Percentiles rank a stretch among this genome's conserved stretches.
phyloP scores from a whole-genome alignment of 148 eudicot species.

The Agrostemma githago region DNA sequence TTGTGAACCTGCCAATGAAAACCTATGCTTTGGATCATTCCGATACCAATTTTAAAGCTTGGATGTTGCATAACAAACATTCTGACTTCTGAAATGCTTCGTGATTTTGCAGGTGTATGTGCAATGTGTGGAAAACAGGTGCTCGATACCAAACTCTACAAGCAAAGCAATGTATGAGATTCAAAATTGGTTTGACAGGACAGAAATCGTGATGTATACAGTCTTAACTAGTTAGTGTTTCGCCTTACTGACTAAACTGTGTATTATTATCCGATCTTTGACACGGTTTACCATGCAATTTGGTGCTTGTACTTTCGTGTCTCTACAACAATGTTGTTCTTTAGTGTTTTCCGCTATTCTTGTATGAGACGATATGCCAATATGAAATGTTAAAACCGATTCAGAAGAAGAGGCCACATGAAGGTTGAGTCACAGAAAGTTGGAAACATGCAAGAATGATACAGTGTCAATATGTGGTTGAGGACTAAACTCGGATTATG shows the following conservation, averaged over 20 bases:
- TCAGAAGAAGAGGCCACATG: no score
- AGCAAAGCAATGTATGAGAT: slow-evolving; percentile 92
- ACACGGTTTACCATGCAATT: background rate
- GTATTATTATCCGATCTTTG: background rate
- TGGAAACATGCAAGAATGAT: no score
- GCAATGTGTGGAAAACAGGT: slow-evolving; percentile 99
- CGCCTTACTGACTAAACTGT: background rate
- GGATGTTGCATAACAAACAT: background rate
- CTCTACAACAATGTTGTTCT: no score
- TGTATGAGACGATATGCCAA: no score
- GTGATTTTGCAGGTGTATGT: slow-evolving; percentile 72
- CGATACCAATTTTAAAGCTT: no score
- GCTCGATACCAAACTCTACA: slow-evolving; percentile 86
- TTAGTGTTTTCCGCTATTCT: no score
- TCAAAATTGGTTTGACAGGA: background rate
- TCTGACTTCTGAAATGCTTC: slow-evolving; percentile 1
- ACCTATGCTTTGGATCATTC: no score
- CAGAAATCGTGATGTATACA: background rate
- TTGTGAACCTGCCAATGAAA: no score
- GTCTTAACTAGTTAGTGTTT: background rate
- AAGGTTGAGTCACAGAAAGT: no score
- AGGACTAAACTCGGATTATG: no score
- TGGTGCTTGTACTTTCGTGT: background rate
- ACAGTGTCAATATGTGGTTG: no score
- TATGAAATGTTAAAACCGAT: no score